Conservation (phyloP, 345 rosid species). For the Dimocarpus longan region DNA sequence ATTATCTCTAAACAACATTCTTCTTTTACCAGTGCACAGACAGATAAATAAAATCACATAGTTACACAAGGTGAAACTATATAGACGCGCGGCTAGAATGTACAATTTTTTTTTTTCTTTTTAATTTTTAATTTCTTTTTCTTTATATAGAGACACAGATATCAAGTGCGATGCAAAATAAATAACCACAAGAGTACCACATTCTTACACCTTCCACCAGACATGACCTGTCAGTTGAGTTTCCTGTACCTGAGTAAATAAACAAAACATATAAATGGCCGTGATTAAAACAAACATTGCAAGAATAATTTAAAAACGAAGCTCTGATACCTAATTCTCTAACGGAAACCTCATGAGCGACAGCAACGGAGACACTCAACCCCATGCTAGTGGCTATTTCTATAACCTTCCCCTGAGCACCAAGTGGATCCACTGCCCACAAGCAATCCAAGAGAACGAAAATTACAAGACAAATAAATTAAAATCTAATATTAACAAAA, state of each 20-base stretch:
- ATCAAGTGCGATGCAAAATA: background rate
- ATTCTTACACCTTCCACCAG: slow-evolving; percentile 57
- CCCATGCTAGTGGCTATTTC: slow-evolving; percentile 68
- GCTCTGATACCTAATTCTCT: slow-evolving; percentile 40
- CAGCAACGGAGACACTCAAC: slow-evolving; percentile 64
- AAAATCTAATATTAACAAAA: background rate
- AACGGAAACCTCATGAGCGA: slow-evolving; percentile 64
- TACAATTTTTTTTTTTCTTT: no score
- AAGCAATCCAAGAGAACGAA: slow-evolving; percentile 8
- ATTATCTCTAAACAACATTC: background rate
- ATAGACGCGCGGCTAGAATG: background rate
- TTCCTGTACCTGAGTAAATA: slow-evolving; percentile 43
- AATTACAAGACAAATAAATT: background rate
- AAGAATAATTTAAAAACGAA: background rate
- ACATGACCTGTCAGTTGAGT: slow-evolving; percentile 34
- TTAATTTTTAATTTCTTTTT: no score
- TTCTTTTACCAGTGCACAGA: background rate
- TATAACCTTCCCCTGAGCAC: slow-evolving; percentile 75
- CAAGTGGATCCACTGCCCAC: slow-evolving; percentile 66
- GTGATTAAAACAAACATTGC: background rate
- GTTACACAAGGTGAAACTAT: background rate
- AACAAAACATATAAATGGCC: slow-evolving; percentile 9
- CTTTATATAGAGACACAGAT: background rate
- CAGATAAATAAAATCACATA: background rate
- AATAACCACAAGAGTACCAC: slow-evolving; percentile 31